Conservation (phyloP, 768 basidiomycete species). For the Thelephora aurantiotincta region DNA sequence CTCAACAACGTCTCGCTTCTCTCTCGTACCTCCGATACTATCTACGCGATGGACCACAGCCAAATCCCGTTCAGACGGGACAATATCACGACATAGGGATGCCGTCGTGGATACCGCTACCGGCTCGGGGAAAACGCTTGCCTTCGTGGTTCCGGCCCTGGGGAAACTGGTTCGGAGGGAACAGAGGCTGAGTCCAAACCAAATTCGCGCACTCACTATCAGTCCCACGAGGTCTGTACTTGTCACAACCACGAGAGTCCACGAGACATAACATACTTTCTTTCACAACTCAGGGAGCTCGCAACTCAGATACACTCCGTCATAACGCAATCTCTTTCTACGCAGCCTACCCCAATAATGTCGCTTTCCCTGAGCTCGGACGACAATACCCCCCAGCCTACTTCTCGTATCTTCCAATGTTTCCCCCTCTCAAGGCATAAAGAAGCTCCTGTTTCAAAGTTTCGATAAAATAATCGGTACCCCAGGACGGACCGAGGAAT, state of each 20-base stretch:
- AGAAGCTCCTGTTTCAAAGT: constrained; percentile 59
- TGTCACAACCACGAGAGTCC: neutral
- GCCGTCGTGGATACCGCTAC: constrained; percentile 98
- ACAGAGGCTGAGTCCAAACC: constrained; percentile 51
- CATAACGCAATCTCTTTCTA: constrained; percentile 61
- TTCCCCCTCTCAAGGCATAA: constrained; percentile 64
- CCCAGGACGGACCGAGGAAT: no score
- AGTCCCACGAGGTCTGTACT: constrained; percentile 75
- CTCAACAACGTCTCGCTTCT: neutral
- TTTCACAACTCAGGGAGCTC: constrained; percentile 46
- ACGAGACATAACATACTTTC: neutral
- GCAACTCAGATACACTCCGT: constrained; percentile 87
- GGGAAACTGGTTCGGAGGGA: no score
- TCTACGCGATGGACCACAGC: constrained; percentile 68
- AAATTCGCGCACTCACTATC: constrained; percentile 83
- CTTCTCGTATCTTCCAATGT: constrained; percentile 83
- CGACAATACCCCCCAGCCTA: constrained; percentile 45
- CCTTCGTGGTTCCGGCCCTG: constrained; percentile 92
- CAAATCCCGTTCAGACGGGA: constrained; percentile 93
- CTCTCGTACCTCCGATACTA: constrained; percentile 51
- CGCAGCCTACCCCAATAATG: constrained; percentile 34
- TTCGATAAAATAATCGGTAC: no score
- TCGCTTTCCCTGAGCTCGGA: constrained; percentile 4
- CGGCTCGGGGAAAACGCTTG: constrained; percentile 93
- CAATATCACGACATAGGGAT: constrained; percentile 93